Evolutionary conservation across 2,329 filamentous ascomycete genomes (phyloP).

Genomic region (Aspergillus latus): DNA sequence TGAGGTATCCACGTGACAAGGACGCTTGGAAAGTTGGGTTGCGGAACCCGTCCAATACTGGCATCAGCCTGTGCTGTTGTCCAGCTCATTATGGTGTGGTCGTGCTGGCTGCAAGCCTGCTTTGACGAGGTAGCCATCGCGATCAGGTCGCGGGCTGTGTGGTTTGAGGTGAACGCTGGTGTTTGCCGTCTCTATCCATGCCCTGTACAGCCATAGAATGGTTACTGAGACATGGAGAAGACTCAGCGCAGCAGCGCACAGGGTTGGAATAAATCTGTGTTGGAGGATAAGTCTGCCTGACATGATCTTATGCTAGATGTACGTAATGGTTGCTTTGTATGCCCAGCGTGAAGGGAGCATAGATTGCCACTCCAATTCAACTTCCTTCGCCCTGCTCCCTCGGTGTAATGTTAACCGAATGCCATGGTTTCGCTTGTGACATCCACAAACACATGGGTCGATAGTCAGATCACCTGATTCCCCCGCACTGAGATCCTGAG

Average conservation of each 20-base stretch:
- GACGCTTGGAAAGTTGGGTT: slow-evolving; percentile 30
- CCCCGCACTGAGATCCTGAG: neutral
- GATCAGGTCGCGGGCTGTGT: slow-evolving; percentile 25
- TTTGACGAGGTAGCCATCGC: slow-evolving; percentile 21
- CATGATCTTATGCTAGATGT: slow-evolving; percentile 32
- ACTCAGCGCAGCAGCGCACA: slow-evolving; percentile 24
- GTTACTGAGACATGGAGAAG: slow-evolving; percentile 19
- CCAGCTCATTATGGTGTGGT: slow-evolving; percentile 24
- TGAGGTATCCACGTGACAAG: slow-evolving; percentile 22
- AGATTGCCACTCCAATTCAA: neutral
- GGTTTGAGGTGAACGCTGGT: slow-evolving; percentile 23
- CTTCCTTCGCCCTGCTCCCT: neutral
- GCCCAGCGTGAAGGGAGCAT: slow-evolving; percentile 16
- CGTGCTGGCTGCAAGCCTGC: slow-evolving; percentile 27
- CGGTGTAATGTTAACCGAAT: neutral
- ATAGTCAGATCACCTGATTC: neutral
- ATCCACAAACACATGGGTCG: neutral
- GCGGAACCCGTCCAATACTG: slow-evolving; percentile 24
- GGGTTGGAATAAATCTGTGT: slow-evolving; percentile 29
- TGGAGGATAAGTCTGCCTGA: slow-evolving; percentile 24
- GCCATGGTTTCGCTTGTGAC: neutral
- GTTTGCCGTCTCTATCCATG: slow-evolving; percentile 20
- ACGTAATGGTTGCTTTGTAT: slow-evolving; percentile 30
- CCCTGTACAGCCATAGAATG: slow-evolving; percentile 10
- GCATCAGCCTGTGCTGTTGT: slow-evolving; percentile 21